Percentiles rank a stretch among this genome's conserved stretches.
Conservation (phyloP, 192 early-diverging fungal species). For the Polychytrium aggregatum region DNA sequence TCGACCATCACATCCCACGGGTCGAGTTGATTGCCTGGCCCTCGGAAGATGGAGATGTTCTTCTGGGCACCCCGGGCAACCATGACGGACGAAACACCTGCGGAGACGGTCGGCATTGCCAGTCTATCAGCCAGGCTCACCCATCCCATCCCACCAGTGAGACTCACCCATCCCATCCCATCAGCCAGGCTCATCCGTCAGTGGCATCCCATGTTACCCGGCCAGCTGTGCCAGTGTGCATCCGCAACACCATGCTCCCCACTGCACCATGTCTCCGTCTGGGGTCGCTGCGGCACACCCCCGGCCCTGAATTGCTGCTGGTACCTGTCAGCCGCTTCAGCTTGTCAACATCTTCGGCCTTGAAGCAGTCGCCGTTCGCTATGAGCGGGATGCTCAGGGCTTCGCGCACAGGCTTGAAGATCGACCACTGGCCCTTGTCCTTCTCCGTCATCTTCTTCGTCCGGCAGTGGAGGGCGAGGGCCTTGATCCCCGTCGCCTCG, state of each 20-base stretch:
- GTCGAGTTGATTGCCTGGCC: conserved; percentile 19
- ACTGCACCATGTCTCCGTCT: no score
- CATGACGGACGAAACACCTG: conserved; percentile 68
- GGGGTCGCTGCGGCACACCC: conserved; percentile 14
- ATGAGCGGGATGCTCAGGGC: conserved; percentile 59
- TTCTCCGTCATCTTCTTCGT: conserved; percentile 7
- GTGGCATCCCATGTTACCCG: no score
- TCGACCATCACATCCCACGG: conserved; percentile 44
- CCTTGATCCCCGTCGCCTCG: conserved; percentile 73
- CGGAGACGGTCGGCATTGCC: conserved; percentile 13
- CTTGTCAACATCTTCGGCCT: conserved; percentile 46
- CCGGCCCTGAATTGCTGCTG: not conserved
- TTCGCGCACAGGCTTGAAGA: conserved; percentile 60
- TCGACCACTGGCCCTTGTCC: conserved; percentile 63
- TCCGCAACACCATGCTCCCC: no score
- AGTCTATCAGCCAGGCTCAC: not conserved
- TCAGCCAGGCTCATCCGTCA: no score
- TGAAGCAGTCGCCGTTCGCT: conserved; percentile 84
- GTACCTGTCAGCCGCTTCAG: conserved; percentile 48
- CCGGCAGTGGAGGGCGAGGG: conserved; percentile 84
- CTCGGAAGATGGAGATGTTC: conserved; percentile 83
- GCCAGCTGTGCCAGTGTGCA: no score
- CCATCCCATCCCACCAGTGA: no score
- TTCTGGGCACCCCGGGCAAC: conserved; percentile 75
- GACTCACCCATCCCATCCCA: no score